Conservation (phyloP, 2,329 filamentous ascomycete species). For the Cercospora sp. region DNA sequence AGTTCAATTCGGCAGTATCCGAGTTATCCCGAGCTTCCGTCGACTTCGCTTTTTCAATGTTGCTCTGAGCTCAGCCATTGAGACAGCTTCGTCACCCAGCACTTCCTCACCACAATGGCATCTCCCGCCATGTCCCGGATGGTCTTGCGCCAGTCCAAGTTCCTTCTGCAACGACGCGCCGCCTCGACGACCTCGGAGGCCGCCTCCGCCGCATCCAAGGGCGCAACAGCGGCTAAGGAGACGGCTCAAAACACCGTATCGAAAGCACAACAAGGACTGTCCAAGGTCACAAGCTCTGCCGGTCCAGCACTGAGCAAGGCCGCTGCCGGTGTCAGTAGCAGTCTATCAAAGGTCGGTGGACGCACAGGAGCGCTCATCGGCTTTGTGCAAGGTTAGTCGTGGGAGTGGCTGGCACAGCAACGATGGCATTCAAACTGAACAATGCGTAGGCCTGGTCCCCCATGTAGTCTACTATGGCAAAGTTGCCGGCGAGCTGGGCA, state of each 20-base stretch:
- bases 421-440: constrained; percentile 15
- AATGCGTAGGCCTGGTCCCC: constrained; percentile 73
- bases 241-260: constrained; percentile 41
- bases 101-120: constrained; percentile 43
- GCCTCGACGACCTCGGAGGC: constrained; percentile 52
- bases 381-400: constrained; percentile 76
- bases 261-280: constrained; percentile 81
- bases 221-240: constrained; percentile 46
- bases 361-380: constrained; percentile 75
- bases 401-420: neutral
- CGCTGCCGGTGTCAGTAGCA: constrained; percentile 64
- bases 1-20: too few relatives aligned
- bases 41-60: too few relatives aligned
- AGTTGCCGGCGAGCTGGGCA: constrained; percentile 82
- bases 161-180: constrained; percentile 48
- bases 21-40: too few relatives aligned
- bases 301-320: constrained; percentile 74
- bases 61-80: too few relatives aligned
- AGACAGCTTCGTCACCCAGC: constrained; percentile 23
- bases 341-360: constrained; percentile 76
- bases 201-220: constrained; percentile 43
- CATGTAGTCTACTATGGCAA: constrained; percentile 87
- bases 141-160: constrained; percentile 47
- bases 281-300: constrained; percentile 76
- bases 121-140: constrained; percentile 49